Evolutionary conservation across 495 filamentous ascomycete genomes (phyloP).

Genomic region (Aspergillus taichungensis): DNA sequence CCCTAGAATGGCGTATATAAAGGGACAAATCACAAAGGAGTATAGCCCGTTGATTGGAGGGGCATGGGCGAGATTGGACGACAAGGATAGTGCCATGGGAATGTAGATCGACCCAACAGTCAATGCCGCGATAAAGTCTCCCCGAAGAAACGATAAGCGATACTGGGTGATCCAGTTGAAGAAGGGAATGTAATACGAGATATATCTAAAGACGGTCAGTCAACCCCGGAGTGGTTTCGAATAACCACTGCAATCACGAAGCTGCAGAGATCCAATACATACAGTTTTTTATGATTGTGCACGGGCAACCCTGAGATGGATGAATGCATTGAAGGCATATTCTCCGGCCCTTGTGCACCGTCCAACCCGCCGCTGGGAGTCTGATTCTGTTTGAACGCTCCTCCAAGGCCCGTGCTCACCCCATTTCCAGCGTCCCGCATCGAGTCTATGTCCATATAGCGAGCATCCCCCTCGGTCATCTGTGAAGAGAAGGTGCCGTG

Average conservation of each 20-base stretch:
- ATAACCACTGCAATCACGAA: neutral
- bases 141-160: slow-evolving; percentile 65
- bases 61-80: slow-evolving; percentile 88
- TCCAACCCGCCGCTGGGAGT: slow-evolving; percentile 10
- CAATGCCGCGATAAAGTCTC: slow-evolving; percentile 77
- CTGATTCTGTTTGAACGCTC: slow-evolving; percentile 4
- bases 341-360: slow-evolving; percentile 23
- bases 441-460: slow-evolving; percentile 25
- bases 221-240: neutral
- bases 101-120: slow-evolving; percentile 97
- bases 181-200: slow-evolving; percentile 89
- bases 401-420: neutral
- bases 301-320: slow-evolving; percentile 19
- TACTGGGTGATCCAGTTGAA: slow-evolving; percentile 86
- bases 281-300: slow-evolving; percentile 28
- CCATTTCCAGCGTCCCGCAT: slow-evolving; percentile 6
- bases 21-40: slow-evolving; percentile 82
- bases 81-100: slow-evolving; percentile 89
- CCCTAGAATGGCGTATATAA: slow-evolving; percentile 84
- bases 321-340: slow-evolving; percentile 24
- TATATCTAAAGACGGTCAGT: slow-evolving; percentile 49
- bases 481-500: slow-evolving; percentile 76
- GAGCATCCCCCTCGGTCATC: slow-evolving; percentile 40
- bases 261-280: slow-evolving; percentile 7
- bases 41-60: slow-evolving; percentile 95